Evolutionary conservation across 345 rosid genomes (phyloP).

Genomic region (Eutrema heterophyllum): DNA sequence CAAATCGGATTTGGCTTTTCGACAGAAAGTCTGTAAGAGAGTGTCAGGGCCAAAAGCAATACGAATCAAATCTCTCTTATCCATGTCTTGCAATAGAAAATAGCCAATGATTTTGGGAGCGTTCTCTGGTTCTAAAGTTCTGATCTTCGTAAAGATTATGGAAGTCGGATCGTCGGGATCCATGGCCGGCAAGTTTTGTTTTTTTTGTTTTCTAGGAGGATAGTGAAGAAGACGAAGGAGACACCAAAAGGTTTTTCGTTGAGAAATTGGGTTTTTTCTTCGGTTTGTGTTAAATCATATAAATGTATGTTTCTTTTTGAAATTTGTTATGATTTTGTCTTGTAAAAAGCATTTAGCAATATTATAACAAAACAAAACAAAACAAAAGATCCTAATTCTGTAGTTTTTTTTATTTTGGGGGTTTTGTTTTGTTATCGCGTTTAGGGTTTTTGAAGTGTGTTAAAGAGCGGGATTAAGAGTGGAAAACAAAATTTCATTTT

Average conservation of each 20-base stretch:
- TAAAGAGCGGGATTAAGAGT: neutral
- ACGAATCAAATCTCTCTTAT: constrained; percentile 53
- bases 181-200: constrained; percentile 37
- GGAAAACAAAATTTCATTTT: neutral
- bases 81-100: constrained; percentile 61
- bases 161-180: constrained; percentile 58
- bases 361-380: neutral
- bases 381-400: too few relatives aligned
- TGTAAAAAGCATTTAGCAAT: neutral
- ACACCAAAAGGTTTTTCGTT: neutral
- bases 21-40: constrained; percentile 46
- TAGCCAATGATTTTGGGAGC: constrained; percentile 82
- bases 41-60: constrained; percentile 59
- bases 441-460: constrained; percentile 5
- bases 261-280: neutral
- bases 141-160: constrained; percentile 54
- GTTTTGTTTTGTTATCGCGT: neutral
- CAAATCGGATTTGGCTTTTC: constrained; percentile 50
- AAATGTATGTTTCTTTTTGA: constrained; percentile 7
- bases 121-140: constrained; percentile 66
- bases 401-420: neutral
- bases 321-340: constrained; percentile 8
- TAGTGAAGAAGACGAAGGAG: constrained; percentile 1
- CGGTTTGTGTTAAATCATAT: constrained; percentile 5
- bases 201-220: neutral